Percentiles rank a stretch among this genome's conserved stretches.
Conservation (phyloP, 2,329 filamentous ascomycete species). For the Beauveria brongniartii region DNA sequence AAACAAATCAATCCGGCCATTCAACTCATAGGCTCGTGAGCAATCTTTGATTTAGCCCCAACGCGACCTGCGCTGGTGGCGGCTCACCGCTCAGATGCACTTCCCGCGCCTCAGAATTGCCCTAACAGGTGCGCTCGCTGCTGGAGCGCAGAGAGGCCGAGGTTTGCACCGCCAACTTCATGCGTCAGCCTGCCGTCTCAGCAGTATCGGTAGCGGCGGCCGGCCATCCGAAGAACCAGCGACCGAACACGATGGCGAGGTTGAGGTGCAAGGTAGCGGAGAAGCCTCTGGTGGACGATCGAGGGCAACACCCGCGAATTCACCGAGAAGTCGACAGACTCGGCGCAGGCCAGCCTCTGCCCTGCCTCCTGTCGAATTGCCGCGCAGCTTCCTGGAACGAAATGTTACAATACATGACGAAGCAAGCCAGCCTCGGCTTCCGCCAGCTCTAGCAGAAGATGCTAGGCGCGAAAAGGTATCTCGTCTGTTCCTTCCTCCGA, state of each 20-base stretch:
- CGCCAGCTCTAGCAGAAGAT: conserved; percentile 25
- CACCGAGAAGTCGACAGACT: conserved; percentile 14
- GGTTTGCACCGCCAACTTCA: not conserved
- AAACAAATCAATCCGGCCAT: not conserved
- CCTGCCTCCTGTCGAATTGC: conserved; percentile 9
- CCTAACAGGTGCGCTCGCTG: conserved; percentile 3
- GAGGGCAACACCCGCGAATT: conserved; percentile 2
- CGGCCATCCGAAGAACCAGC: conserved; percentile 7
- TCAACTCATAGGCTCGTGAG: not conserved
- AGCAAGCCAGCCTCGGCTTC: conserved; percentile 20
- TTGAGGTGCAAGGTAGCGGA: not conserved
- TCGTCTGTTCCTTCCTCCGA: conserved; percentile 20
- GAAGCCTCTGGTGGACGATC: conserved; percentile 11
- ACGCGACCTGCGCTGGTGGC: conserved; percentile 1
- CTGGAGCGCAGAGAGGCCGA: conserved; percentile 5
- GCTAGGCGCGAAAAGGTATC: conserved; percentile 24
- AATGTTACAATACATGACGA: conserved; percentile 6
- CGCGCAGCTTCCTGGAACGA: conserved; percentile 4
- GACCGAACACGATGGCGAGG: conserved; percentile 6
- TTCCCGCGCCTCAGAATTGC: not conserved
- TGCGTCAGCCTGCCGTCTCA: conserved; percentile 6
- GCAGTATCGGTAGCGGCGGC: conserved; percentile 3
- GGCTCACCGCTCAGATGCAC: conserved; percentile 5
- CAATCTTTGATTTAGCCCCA: not conserved
- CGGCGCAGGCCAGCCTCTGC: conserved; percentile 16